Conservation (phyloP, 306 rosid species). For the Gleditsia sinensis region DNA sequence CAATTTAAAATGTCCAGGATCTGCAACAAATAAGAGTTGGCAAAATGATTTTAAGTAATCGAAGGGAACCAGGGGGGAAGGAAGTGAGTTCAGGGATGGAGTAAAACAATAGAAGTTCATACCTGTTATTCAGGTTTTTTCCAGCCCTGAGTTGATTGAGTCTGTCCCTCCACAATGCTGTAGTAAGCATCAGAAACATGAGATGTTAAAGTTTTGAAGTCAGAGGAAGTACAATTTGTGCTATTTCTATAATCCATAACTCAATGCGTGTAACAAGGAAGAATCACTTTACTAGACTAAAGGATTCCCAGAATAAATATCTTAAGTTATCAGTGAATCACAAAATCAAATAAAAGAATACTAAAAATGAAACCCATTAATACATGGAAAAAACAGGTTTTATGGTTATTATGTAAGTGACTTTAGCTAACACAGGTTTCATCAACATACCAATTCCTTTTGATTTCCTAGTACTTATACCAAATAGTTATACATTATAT, state of each 20-base stretch:
- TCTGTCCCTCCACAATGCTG: constrained; percentile 58
- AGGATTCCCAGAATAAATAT: constrained; percentile 5
- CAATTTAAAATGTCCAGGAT: constrained; percentile 29
- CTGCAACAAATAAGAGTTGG: constrained; percentile 40
- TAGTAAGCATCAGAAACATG: constrained; percentile 30
- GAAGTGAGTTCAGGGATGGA: not conserved
- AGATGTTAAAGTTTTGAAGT: constrained; percentile 11
- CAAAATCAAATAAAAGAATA: not conserved
- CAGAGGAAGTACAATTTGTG: constrained; percentile 15
- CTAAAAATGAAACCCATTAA: not conserved
- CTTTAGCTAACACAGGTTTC: not conserved
- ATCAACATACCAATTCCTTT: no score
- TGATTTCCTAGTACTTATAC: constrained; percentile 6
- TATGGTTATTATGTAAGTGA: not conserved
- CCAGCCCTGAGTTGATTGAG: constrained; percentile 51
- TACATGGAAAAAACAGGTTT: not conserved
- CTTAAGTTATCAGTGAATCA: not conserved
- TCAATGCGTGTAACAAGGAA: constrained; percentile 13
- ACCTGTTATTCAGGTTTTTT: constrained; percentile 49
- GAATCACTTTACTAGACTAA: not conserved
- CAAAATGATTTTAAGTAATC: not conserved
- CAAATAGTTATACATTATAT: constrained; percentile 5
- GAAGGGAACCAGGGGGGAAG: not conserved
- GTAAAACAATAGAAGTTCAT: constrained; percentile 3
- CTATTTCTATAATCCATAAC: not conserved